Evolutionary conservation across 306 rosid genomes (phyloP).

Genomic region (Chamaecrista fasciculata): DNA sequence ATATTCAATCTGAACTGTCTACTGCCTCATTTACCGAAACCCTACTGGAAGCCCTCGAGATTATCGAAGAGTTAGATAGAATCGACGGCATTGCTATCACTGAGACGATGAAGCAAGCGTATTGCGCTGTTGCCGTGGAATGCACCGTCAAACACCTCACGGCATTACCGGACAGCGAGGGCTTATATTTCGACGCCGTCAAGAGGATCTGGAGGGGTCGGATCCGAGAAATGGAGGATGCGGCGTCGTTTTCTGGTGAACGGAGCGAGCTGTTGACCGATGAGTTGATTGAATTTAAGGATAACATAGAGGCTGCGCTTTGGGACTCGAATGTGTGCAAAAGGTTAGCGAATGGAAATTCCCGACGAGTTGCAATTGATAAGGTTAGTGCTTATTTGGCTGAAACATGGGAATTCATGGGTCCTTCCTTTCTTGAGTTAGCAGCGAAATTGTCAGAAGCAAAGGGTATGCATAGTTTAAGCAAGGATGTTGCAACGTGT

Average conservation of each 20-base stretch:
- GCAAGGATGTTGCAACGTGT: not conserved
- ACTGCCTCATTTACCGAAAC: conserved; percentile 46
- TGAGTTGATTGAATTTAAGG: conserved; percentile 47
- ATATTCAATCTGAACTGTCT: conserved; percentile 40
- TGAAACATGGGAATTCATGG: conserved; percentile 60
- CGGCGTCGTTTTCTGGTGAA: not conserved
- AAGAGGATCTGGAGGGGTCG: conserved; percentile 63
- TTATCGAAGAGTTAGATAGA: conserved; percentile 44
- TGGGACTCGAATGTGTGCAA: conserved; percentile 40
- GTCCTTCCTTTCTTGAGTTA: conserved; percentile 50
- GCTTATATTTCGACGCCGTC: conserved; percentile 48
- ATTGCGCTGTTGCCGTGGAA: conserved; percentile 70
- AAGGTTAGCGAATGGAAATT: conserved; percentile 47
- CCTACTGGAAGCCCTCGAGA: conserved; percentile 48
- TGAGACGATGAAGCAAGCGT: conserved; percentile 53
- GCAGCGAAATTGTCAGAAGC: conserved; percentile 21
- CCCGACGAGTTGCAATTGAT: conserved; percentile 49
- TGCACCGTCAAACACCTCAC: conserved; percentile 56
- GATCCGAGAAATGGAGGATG: conserved; percentile 32
- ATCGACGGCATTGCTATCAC: conserved; percentile 14
- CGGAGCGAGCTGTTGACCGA: conserved; percentile 33
- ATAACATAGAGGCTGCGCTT: conserved; percentile 57
- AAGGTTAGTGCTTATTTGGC: conserved; percentile 42
- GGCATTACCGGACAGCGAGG: not conserved
- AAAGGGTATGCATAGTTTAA: not conserved